Percentiles rank a stretch among this genome's conserved stretches.
These are phyloP conservation scores for Yarrowia galli DNA, from an alignment of 1,139 yeast species.

Conservation along the genomic window DNA sequence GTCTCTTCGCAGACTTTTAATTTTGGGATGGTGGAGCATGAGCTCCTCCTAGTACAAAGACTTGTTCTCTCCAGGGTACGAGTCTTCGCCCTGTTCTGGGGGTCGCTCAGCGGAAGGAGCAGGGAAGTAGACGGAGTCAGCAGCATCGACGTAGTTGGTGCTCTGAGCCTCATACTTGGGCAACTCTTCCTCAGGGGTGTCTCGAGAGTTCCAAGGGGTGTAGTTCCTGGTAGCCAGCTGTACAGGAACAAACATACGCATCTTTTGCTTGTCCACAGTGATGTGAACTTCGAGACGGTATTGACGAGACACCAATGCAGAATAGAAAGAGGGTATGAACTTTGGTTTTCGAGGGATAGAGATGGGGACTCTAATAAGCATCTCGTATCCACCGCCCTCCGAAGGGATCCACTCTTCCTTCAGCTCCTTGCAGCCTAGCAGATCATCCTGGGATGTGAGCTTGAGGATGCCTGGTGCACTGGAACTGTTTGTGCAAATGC, in stretches of 20 bases:
- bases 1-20: constrained; percentile 32
- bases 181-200: constrained; percentile 33
- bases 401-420: constrained; percentile 5
- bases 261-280: constrained; percentile 23
- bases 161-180: constrained; percentile 36
- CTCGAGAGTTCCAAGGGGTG: constrained; percentile 31
- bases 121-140: constrained; percentile 20
- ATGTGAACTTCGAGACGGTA: constrained; percentile 39
- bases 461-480: constrained; percentile 19
- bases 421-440: constrained; percentile 32
- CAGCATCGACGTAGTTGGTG: constrained; percentile 4
- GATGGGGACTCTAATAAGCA: constrained; percentile 4
- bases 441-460: constrained; percentile 20
- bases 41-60: constrained; percentile 6
- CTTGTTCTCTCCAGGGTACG: constrained; percentile 36
- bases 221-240: constrained; percentile 37
- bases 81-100: constrained; percentile 5
- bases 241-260: constrained; percentile 32
- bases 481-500: neutral
- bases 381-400: constrained; percentile 20
- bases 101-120: constrained; percentile 1
- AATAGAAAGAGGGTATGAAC: constrained; percentile 40
- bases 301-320: constrained; percentile 40
- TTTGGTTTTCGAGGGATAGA: constrained; percentile 34
- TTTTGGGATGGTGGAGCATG: neutral